phyloP scores from a whole-genome alignment of 2,329 filamentous ascomycete genomes.

The Cercospora sp. region DNA sequence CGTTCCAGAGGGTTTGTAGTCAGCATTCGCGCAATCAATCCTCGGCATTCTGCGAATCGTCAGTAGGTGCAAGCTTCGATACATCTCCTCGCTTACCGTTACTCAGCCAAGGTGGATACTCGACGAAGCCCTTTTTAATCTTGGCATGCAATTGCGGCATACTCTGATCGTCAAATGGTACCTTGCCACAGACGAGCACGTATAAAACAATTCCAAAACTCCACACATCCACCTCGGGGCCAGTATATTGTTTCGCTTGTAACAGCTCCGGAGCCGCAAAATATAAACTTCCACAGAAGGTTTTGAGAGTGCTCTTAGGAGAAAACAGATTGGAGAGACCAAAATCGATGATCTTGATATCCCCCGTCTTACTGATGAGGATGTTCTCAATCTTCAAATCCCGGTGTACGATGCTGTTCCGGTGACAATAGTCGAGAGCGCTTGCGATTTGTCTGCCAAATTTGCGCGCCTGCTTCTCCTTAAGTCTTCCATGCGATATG shows the following conservation, averaged over 20 bases:
- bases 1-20: conserved; percentile 89
- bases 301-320: conserved; percentile 82
- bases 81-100: conserved; percentile 63
- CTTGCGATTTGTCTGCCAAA: conserved; percentile 97
- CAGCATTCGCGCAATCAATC: conserved; percentile 90
- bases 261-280: conserved; percentile 95
- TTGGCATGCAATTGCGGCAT: conserved; percentile 98
- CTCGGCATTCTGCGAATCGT: conserved; percentile 73
- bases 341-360: conserved; percentile 99
- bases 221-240: conserved; percentile 96
- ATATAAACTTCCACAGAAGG: conserved; percentile 95
- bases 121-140: conserved; percentile 95
- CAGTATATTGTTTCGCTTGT: conserved; percentile 90
- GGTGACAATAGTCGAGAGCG: conserved; percentile 93
- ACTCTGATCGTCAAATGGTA: conserved; percentile 97
- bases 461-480: conserved; percentile 97
- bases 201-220: conserved; percentile 98
- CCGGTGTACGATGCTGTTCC: conserved; percentile 96
- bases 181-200: conserved; percentile 94
- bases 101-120: conserved; percentile 92
- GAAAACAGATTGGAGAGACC: conserved; percentile 95
- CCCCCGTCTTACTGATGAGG: conserved; percentile 95
- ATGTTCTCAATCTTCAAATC: conserved; percentile 99
- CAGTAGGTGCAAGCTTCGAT: conserved; percentile 4
- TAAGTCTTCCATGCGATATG: conserved; percentile 94